Evolutionary conservation across 2,329 filamentous ascomycete species (phyloP), one percentile per base, ranked within the genome.

Genomic region (Fusarium sp.): DNA sequence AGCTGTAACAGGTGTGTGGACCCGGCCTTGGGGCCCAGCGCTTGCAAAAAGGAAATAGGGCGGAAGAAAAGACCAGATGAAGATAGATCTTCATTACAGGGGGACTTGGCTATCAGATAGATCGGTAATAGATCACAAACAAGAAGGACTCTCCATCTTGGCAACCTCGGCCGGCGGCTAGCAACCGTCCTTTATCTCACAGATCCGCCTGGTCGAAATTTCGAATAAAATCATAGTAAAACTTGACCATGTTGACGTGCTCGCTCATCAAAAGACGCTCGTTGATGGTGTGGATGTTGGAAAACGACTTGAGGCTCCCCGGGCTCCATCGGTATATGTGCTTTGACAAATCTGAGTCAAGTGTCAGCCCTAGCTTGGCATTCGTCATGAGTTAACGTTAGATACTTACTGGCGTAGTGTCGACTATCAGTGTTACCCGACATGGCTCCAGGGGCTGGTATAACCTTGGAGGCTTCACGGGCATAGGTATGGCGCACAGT

Each of bases 1-100:
- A 26, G 57, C 43, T 69, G 67, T 70, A 61, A 65, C 67, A 70
- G 67, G 67, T 70, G 60, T 47, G 65, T 67, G 67, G 67, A 60
- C 45, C 58, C 45, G 12, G 19, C 24, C 28, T 36, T 61, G 52
- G 52, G 38, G 61, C 51, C 51, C 32, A 45, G 40, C 38, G 53
- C 38, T 12, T 13, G 10, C 22, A 40, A 12, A 19, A 29, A 32
- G 19, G 22, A 32, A 51, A 58, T 41, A 3, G 43, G 39, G 41
- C 49, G 48, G 41, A 57, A 55, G 41, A 48, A 54, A 59, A 57
- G 49, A 55, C 46, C 19, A 54, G 48, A 60, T 15, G 48, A 60
- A 55, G 25, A 32, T 41, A 47, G 36, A 25, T 54, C 47, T 47
- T 60, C 24, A 22, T 8, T 5, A 13, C 8, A n/a, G 35, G 24